phyloP scores from a whole-genome alignment of 2,329 filamentous ascomycete species.

The Aspergillus fructus region DNA sequence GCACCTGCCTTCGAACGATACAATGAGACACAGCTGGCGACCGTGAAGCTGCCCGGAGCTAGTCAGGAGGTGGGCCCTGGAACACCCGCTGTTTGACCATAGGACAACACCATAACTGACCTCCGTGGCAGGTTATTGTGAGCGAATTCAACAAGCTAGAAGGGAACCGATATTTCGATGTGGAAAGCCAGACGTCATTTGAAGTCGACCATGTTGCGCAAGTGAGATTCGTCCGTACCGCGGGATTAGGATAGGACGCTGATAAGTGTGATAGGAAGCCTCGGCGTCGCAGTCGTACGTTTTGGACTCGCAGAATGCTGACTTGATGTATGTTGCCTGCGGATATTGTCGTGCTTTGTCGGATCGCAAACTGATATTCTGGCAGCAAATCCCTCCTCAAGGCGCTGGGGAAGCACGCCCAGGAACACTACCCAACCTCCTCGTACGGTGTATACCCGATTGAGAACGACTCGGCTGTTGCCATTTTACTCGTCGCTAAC shows the following conservation, averaged over 20 bases:
- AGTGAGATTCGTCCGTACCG: conserved; percentile 40
- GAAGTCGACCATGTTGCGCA: conserved; percentile 81
- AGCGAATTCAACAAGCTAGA: conserved; percentile 83
- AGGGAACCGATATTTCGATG: conserved; percentile 82
- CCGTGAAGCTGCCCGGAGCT: conserved; percentile 83
- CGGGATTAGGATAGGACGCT: conserved; percentile 15
- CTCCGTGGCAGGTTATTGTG: conserved; percentile 64
- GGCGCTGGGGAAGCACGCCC: conserved; percentile 70
- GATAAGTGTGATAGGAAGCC: conserved; percentile 62
- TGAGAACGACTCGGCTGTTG: conserved; percentile 71
- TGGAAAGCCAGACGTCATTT: conserved; percentile 84
- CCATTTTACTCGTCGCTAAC: conserved; percentile 84
- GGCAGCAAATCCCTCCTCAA: conserved; percentile 79
- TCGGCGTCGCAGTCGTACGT: conserved; percentile 77
- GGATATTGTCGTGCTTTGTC: background rate
- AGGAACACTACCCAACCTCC: conserved; percentile 84
- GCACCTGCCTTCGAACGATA: conserved; percentile 86
- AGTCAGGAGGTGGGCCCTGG: conserved; percentile 66
- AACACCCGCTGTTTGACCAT: background rate
- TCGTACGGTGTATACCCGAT: conserved; percentile 81
- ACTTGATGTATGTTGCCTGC: conserved; percentile 68
- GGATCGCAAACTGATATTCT: background rate
- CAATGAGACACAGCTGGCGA: conserved; percentile 91
- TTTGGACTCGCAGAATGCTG: conserved; percentile 71
- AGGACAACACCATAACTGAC: background rate